Evolutionary conservation across 2,329 filamentous ascomycete species (phyloP).

Genomic region (Epichloe amarillans): DNA sequence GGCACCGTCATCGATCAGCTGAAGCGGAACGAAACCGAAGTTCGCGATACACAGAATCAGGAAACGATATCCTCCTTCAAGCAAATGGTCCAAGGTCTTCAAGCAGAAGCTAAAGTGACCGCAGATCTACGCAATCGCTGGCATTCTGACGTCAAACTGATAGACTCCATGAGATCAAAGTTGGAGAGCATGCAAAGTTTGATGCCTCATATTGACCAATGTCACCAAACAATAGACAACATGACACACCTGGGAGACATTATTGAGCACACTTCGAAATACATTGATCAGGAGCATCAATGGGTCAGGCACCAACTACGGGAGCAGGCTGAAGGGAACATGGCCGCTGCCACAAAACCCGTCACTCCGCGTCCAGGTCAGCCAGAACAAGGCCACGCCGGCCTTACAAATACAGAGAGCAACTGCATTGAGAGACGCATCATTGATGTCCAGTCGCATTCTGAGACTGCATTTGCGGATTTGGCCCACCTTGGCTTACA

Average conservation of each 20-base stretch:
- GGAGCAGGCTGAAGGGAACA: background rate
- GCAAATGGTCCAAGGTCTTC: slow-evolving; percentile 11
- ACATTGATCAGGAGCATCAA: slow-evolving; percentile 14
- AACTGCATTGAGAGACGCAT: background rate
- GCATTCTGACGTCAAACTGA: slow-evolving; percentile 15
- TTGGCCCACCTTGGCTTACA: background rate
- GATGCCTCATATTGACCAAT: slow-evolving; percentile 13
- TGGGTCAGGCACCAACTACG: slow-evolving; percentile 18
- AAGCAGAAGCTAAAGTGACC: slow-evolving; percentile 10
- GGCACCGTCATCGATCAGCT: slow-evolving; percentile 11
- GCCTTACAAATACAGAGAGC: background rate
- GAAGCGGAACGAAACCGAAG: background rate
- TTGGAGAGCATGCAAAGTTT: slow-evolving; percentile 12
- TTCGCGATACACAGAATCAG: background rate
- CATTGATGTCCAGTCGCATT: background rate
- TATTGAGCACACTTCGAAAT: slow-evolving; percentile 17
- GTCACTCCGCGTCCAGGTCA: background rate
- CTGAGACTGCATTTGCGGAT: background rate
- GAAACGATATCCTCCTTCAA: slow-evolving; percentile 5
- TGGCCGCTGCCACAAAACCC: background rate
- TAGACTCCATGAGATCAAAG: slow-evolving; percentile 14
- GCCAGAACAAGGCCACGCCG: background rate
- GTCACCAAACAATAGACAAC: slow-evolving; percentile 13
- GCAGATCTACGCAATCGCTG: slow-evolving; percentile 13
- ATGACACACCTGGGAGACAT: slow-evolving; percentile 15